Conservation (phyloP, 1,284 basidiomycete species). For the Puccinia triticina region DNA sequence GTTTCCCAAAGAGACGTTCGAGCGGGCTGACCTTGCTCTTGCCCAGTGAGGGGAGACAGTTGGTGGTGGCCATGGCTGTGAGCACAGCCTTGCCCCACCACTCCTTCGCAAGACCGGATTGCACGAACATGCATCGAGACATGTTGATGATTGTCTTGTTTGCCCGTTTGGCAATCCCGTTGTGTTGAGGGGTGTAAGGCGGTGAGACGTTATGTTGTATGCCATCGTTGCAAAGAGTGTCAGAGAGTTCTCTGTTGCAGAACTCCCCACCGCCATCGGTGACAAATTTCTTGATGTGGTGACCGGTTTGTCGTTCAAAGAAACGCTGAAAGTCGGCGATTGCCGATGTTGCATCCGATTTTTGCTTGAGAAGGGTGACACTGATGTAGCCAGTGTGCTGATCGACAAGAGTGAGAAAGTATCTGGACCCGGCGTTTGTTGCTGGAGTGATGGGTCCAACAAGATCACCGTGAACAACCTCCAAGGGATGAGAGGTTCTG, state of each 20-base stretch:
- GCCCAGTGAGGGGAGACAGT: no score
- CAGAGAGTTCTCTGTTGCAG: no score
- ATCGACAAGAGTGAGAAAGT: no score
- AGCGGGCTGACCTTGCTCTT: no score
- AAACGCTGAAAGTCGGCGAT: background rate
- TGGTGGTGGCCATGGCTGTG: background rate
- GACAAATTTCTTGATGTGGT: background rate
- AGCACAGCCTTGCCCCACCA: constrained; percentile 3
- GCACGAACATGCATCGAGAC: background rate
- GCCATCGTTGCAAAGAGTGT: no score
- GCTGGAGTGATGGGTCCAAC: background rate
- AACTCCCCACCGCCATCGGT: background rate
- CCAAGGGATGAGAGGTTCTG: background rate
- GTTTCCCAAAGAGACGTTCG: no score
- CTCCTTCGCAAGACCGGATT: background rate
- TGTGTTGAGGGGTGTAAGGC: no score
- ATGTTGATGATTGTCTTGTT: background rate
- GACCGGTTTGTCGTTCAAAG: background rate
- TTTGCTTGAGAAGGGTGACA: background rate
- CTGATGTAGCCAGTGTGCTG: background rate
- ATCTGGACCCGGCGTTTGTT: background rate
- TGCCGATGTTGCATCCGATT: background rate
- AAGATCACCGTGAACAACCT: background rate
- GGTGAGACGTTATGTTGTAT: no score
- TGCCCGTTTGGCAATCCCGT: no score